Evolutionary conservation across 1,284 basidiomycete genomes (phyloP).

Genomic region (Lentinula novae-zelandiae): DNA sequence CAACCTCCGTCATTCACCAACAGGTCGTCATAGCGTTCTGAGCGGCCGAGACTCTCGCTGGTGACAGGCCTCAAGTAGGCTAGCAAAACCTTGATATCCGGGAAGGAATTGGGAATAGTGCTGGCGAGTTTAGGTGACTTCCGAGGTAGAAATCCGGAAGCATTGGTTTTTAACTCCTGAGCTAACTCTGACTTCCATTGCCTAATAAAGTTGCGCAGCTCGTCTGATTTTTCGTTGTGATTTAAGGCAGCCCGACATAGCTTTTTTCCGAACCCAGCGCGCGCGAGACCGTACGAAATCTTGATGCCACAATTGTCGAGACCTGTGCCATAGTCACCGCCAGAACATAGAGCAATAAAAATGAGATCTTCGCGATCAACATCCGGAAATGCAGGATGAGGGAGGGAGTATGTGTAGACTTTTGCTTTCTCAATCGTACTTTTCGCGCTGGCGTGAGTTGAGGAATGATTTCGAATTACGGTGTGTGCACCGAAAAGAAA

Average conservation of each 20-base stretch:
- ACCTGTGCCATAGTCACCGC: slow-evolving; percentile 86
- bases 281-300: slow-evolving; percentile 66
- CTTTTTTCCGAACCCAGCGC: slow-evolving; percentile 66
- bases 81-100: slow-evolving; percentile 62
- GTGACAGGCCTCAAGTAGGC: slow-evolving; percentile 78
- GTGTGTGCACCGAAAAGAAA: slow-evolving; percentile 85
- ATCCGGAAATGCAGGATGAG: slow-evolving; percentile 8
- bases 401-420: slow-evolving; percentile 17
- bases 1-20: slow-evolving; percentile 17
- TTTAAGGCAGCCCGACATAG: slow-evolving; percentile 59
- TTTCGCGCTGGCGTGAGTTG: slow-evolving; percentile 12
- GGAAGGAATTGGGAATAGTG: slow-evolving; percentile 60
- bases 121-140: slow-evolving; percentile 62
- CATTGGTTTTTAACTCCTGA: slow-evolving; percentile 71
- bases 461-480: slow-evolving; percentile 64
- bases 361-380: slow-evolving; percentile 11
- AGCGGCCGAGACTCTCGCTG: slow-evolving; percentile 51
- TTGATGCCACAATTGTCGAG: slow-evolving; percentile 58
- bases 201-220: slow-evolving; percentile 40
- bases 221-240: slow-evolving; percentile 27
- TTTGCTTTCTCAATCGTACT: slow-evolving; percentile 37
- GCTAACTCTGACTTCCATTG: slow-evolving; percentile 64
- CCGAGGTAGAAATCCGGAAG: slow-evolving; percentile 52
- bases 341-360: slow-evolving; percentile 47
- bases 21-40: slow-evolving; percentile 26